Percentiles rank a stretch among this genome's conserved stretches.
Evolutionary conservation across 768 basidiomycete genomes (phyloP).

Genomic region (Mycena maculata): DNA sequence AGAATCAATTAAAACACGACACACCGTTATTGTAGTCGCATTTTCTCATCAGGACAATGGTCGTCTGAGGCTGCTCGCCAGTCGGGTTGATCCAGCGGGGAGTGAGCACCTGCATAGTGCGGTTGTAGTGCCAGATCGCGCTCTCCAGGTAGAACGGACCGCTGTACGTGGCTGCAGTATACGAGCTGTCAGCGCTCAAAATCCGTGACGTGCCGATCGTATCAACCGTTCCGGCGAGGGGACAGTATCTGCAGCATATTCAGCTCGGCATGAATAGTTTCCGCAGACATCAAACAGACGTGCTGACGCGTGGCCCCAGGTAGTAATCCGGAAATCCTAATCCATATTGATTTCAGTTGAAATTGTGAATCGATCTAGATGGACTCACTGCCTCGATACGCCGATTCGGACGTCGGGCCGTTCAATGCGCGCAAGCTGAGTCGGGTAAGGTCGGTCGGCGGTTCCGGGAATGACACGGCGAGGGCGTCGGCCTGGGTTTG

Average conservation of each 20-base stretch:
- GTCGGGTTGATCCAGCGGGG: neutral
- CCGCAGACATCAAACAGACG: neutral
- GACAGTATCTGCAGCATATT: too few species aligned
- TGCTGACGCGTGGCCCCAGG: neutral
- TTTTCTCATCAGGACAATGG: constrained; percentile 3
- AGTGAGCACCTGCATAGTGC: neutral
- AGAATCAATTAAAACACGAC: too few species aligned
- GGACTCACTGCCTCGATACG: constrained; percentile 4
- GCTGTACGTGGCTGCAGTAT: neutral
- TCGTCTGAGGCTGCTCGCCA: neutral
- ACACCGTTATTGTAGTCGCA: too few species aligned
- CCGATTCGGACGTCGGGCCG: neutral
- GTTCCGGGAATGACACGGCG: neutral
- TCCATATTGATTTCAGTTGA: neutral
- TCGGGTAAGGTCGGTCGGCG: neutral
- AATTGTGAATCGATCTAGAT: neutral
- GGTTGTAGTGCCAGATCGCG: neutral
- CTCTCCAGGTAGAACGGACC: neutral
- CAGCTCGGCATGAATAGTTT: too few species aligned
- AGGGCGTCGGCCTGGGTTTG: neutral
- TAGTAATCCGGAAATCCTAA: neutral
- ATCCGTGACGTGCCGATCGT: neutral
- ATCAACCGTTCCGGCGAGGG: neutral
- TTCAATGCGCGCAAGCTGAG: constrained; percentile 6
- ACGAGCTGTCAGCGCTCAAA: neutral